These are phyloP conservation scores for Colletotrichum tanaceti DNA, from an alignment of 2,329 filamentous ascomycete genomes.

Conservation along the genomic window DNA sequence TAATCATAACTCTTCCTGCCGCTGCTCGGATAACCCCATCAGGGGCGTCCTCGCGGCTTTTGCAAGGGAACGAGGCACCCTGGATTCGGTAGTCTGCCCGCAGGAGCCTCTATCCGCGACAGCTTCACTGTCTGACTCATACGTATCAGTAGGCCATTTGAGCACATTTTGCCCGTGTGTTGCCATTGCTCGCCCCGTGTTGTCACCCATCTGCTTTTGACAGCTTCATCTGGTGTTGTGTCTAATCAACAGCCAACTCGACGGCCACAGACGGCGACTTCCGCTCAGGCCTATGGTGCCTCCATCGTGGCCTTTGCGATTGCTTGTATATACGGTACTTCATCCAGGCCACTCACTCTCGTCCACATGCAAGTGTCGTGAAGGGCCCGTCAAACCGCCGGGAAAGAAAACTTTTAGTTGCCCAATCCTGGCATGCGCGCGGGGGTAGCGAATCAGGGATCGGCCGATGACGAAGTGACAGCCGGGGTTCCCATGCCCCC, in stretches of 20 bases:
- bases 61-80: slow-evolving; percentile 8
- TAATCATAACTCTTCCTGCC: not conserved
- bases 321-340: not conserved
- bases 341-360: slow-evolving; percentile 7
- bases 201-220: not conserved
- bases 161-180: not conserved
- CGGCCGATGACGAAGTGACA: slow-evolving; percentile 31
- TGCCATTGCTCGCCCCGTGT: not conserved
- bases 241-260: not conserved
- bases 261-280: slow-evolving; percentile 9
- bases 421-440: slow-evolving; percentile 25
- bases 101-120: slow-evolving; percentile 26
- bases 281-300: slow-evolving; percentile 8
- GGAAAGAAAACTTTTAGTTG: slow-evolving; percentile 32
- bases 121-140: slow-evolving; percentile 32
- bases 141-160: slow-evolving; percentile 8
- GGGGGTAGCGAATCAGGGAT: slow-evolving; percentile 31
- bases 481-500: slow-evolving; percentile 20
- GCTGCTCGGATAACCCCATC: not conserved
- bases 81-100: slow-evolving; percentile 17
- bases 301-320: slow-evolving; percentile 6
- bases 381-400: slow-evolving; percentile 11
- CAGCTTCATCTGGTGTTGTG: not conserved
- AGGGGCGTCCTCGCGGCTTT: slow-evolving; percentile 11
- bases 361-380: slow-evolving; percentile 10